These are phyloP conservation scores for Colletotrichum orchidophilum DNA, from an alignment of 2,329 filamentous ascomycete species.

Conservation along the genomic window DNA sequence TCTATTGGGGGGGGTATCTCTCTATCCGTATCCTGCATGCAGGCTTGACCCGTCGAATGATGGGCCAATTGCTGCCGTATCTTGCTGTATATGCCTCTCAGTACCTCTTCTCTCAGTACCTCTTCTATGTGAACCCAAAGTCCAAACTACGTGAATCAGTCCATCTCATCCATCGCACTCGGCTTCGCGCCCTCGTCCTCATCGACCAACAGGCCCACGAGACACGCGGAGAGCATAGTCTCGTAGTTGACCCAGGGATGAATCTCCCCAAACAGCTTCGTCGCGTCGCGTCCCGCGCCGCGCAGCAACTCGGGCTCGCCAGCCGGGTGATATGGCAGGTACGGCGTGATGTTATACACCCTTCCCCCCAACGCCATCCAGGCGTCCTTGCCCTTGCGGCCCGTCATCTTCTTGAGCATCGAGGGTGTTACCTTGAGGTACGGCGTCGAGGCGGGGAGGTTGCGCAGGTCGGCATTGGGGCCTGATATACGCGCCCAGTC, in stretches of 20 bases:
- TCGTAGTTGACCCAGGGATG: conserved; percentile 80
- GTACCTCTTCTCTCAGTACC: neutral
- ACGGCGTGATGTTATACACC: conserved; percentile 94
- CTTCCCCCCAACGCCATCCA: conserved; percentile 92
- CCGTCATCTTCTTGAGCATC: conserved; percentile 80
- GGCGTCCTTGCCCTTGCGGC: conserved; percentile 83
- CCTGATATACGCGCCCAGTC: conserved; percentile 89
- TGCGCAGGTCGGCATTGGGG: conserved; percentile 74
- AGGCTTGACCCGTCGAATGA: neutral
- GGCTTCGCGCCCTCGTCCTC: conserved; percentile 58
- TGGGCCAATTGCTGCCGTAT: neutral
- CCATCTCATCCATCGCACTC: conserved; percentile 68
- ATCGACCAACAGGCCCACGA: conserved; percentile 71
- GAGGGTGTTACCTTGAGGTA: conserved; percentile 83
- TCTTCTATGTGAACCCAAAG: neutral
- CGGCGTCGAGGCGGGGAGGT: conserved; percentile 59
- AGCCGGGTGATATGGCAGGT: conserved; percentile 90
- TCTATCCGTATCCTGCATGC: conserved; percentile 35
- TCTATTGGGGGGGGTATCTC: conserved; percentile 44
- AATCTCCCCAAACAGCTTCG: conserved; percentile 70
- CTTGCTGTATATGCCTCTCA: neutral
- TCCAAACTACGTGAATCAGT: conserved; percentile 46
- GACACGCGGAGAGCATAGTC: conserved; percentile 71
- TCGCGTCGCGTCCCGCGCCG: conserved; percentile 69
- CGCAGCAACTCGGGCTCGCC: conserved; percentile 78